A percentile compares a stretch with the other conserved stretches of the same genome.
Conservation (phyloP, 768 basidiomycete species). For the Auriculariales sp. region DNA sequence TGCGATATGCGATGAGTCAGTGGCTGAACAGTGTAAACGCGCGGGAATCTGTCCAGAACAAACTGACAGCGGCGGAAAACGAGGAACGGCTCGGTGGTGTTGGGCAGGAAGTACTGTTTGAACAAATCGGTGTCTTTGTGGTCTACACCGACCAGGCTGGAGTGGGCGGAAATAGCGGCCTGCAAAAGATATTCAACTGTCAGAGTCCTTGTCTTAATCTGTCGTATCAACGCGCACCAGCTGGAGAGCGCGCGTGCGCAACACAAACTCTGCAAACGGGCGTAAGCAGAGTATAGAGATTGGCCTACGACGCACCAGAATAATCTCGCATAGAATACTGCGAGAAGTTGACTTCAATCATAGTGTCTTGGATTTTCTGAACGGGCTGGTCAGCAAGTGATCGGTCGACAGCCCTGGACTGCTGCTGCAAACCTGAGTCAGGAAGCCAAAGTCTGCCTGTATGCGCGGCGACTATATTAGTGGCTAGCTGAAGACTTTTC, state of each 20-base stretch:
- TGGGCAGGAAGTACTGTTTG: slow-evolving; percentile 9
- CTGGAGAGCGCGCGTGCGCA: slow-evolving; percentile 11
- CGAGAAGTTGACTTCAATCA: slow-evolving; percentile 17
- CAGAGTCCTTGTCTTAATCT: not conserved
- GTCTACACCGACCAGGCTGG: slow-evolving; percentile 9
- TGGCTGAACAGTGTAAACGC: not conserved
- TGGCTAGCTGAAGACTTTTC: not conserved
- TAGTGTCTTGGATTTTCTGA: slow-evolving; percentile 13
- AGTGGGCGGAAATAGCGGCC: slow-evolving; percentile 13
- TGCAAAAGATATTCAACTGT: not conserved
- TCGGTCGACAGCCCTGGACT: not conserved
- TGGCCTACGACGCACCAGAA: not conserved
- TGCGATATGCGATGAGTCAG: not conserved
- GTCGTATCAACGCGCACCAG: not conserved
- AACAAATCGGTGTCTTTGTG: slow-evolving; percentile 10
- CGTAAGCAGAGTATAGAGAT: too few species aligned
- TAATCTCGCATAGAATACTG: slow-evolving; percentile 12
- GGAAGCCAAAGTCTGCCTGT: slow-evolving; percentile 16
- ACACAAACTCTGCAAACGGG: slow-evolving; percentile 4
- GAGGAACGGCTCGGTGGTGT: slow-evolving; percentile 8
- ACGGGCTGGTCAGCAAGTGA: not conserved
- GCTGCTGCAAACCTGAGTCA: slow-evolving; percentile 6
- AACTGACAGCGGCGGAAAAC: slow-evolving; percentile 8
- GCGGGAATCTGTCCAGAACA: too few species aligned
- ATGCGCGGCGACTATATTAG: not conserved